phyloP scores from a whole-genome alignment of 768 basidiomycete species.

The Boletus pseudo-olivaceus region DNA sequence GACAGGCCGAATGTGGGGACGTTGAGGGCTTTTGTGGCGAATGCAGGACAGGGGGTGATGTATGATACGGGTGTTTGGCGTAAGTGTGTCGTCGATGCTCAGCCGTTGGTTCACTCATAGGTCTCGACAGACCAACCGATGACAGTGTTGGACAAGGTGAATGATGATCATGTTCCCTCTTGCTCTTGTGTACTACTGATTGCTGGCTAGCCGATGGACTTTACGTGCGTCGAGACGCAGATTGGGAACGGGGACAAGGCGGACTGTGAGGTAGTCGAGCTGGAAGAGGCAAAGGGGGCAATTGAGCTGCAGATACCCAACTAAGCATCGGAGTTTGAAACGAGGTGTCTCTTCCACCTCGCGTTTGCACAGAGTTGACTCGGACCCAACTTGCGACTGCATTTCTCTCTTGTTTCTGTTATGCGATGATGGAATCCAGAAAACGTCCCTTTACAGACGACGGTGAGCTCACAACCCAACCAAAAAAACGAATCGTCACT shows the following conservation, averaged over 20 bases:
- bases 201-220: conserved; percentile 58
- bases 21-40: conserved; percentile 79
- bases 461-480: conserved; percentile 38
- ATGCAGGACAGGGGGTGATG: conserved; percentile 76
- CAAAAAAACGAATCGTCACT: conserved; percentile 57
- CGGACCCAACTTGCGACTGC: conserved; percentile 1
- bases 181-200: not conserved
- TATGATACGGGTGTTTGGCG: conserved; percentile 89
- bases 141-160: conserved; percentile 71
- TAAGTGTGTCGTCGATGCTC: conserved; percentile 42
- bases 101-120: conserved; percentile 1
- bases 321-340: conserved; percentile 30
- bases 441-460: conserved; percentile 58
- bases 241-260: conserved; percentile 70
- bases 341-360: conserved; percentile 3
- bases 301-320: not conserved
- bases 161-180: not conserved
- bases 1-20: conserved; percentile 75
- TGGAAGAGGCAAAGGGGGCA: conserved; percentile 14
- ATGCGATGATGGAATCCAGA: conserved; percentile 49
- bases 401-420: conserved; percentile 13
- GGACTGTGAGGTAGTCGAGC: conserved; percentile 85
- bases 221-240: conserved; percentile 92
- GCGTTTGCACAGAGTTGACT: conserved; percentile 7
- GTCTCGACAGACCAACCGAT: conserved; percentile 80